A percentile compares a stretch with the other conserved stretches of the same genome.
phyloP scores from a whole-genome alignment of 1,284 basidiomycete genomes.

The Leccinum subrobustum region DNA sequence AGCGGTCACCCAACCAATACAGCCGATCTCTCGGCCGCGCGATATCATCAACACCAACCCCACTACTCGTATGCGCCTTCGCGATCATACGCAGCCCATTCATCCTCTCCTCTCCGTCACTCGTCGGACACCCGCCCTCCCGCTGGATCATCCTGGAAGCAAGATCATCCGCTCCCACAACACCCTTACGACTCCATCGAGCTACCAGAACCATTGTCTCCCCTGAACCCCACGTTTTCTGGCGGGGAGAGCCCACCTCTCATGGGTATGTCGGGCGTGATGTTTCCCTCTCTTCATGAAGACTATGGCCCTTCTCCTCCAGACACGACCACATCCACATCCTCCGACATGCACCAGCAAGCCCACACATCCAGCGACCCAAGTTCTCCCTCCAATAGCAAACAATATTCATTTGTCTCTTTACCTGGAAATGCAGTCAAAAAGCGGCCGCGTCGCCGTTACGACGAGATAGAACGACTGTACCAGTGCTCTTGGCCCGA shows the following conservation, averaged over 20 bases:
- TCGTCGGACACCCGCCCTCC: slow-evolving; percentile 42
- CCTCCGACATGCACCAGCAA: slow-evolving; percentile 33
- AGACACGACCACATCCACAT: slow-evolving; percentile 54
- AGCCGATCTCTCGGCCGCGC: slow-evolving; percentile 25
- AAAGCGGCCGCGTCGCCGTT: slow-evolving; percentile 80
- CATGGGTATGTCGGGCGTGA: slow-evolving; percentile 36
- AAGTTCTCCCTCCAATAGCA: slow-evolving; percentile 42
- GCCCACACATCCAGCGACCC: slow-evolving; percentile 11
- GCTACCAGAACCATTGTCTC: slow-evolving; percentile 48
- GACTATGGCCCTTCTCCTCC: slow-evolving; percentile 57
- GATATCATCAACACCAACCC: slow-evolving; percentile 34
- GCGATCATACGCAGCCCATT: slow-evolving; percentile 30
- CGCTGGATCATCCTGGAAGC: slow-evolving; percentile 37
- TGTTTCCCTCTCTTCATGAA: slow-evolving; percentile 44
- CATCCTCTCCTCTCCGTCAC: slow-evolving; percentile 41
- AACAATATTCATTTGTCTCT: slow-evolving; percentile 80
- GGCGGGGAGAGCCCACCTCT: slow-evolving; percentile 36
- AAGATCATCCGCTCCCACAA: slow-evolving; percentile 26
- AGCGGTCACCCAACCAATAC: slow-evolving; percentile 25
- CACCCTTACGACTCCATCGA: slow-evolving; percentile 34
- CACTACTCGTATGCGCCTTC: slow-evolving; percentile 33
- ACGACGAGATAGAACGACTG: slow-evolving; percentile 91
- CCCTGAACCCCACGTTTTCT: slow-evolving; percentile 47
- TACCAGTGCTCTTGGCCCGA: slow-evolving; percentile 84
- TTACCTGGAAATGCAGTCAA: slow-evolving; percentile 76